Conservation (phyloP, 306 rosid species). For the Quercus ilex region DNA sequence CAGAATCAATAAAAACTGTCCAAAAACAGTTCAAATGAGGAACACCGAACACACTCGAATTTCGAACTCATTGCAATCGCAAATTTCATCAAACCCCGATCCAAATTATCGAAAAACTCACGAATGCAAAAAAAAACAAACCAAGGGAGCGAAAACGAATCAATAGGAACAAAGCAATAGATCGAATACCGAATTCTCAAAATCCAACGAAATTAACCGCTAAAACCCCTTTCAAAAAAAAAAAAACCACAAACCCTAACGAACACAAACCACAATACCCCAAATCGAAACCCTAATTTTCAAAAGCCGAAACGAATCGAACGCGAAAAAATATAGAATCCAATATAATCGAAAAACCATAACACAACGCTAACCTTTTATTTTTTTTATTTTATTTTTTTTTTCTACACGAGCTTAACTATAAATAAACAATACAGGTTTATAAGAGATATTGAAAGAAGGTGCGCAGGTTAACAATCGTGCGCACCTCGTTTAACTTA, state of each 20-base stretch:
- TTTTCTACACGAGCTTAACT: background rate
- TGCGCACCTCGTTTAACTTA: slow-evolving; percentile 41
- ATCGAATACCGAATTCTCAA: slow-evolving; percentile 54
- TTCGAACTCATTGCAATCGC: slow-evolving; percentile 23
- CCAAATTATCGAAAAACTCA: slow-evolving; percentile 14
- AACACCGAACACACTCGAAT: slow-evolving; percentile 21
- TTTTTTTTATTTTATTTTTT: too few relatives aligned
- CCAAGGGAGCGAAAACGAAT: slow-evolving; percentile 25
- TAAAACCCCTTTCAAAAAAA: slow-evolving; percentile 51
- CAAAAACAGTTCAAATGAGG: slow-evolving; percentile 31
- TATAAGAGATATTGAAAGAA: slow-evolving; percentile 5
- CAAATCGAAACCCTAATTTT: slow-evolving; percentile 50
- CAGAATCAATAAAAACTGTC: slow-evolving; percentile 23
- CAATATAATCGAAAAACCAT: slow-evolving; percentile 33
- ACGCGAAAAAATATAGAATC: background rate
- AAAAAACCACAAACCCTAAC: slow-evolving; percentile 32
- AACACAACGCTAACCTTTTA: slow-evolving; percentile 43
- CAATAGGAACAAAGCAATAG: slow-evolving; percentile 35
- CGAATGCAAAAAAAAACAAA: slow-evolving; percentile 8
- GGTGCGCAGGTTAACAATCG: slow-evolving; percentile 45
- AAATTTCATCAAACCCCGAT: slow-evolving; percentile 24
- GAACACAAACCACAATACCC: slow-evolving; percentile 16
- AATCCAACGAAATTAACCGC: slow-evolving; percentile 33
- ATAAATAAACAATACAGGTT: slow-evolving; percentile 30
- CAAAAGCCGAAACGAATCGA: slow-evolving; percentile 40